These are phyloP conservation scores for Senecio squalidus DNA, from an alignment of 140 eudicot species.

Conservation along the genomic window DNA sequence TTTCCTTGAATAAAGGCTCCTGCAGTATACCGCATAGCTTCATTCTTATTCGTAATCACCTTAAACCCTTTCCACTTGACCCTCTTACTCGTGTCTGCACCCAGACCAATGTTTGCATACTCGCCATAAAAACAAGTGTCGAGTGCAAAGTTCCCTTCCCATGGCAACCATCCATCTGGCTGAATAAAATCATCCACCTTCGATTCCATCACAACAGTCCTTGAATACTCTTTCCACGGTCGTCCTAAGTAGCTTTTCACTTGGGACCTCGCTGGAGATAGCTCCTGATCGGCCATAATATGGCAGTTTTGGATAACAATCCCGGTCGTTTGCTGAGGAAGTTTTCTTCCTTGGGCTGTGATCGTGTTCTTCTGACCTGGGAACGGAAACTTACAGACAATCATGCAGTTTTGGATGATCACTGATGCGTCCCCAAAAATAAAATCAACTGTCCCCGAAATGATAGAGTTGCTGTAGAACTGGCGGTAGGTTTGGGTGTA, in stretches of 20 bases:
- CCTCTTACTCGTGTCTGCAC: constrained; percentile 29
- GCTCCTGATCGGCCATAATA: background rate
- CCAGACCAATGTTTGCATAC: constrained; percentile 48
- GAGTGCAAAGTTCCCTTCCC: constrained; percentile 33
- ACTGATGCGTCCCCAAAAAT: background rate
- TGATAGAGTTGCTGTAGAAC: background rate
- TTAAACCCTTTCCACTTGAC: constrained; percentile 48
- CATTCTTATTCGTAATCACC: too few relatives aligned
- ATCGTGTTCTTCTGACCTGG: background rate
- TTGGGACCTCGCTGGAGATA: background rate
- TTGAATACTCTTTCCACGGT: background rate
- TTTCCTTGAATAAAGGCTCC: too few relatives aligned
- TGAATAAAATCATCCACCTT: constrained; percentile 42
- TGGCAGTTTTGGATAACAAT: background rate
- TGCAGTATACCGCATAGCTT: too few relatives aligned
- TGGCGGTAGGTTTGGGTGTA: background rate
- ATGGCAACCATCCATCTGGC: constrained; percentile 43
- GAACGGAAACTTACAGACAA: background rate
- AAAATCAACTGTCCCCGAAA: background rate
- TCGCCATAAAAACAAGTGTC: constrained; percentile 37
- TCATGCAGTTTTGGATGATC: background rate
- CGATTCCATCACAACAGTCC: constrained; percentile 31
- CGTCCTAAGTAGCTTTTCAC: background rate
- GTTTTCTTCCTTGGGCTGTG: background rate
- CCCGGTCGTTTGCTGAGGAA: background rate